Evolutionary conservation across 345 rosid genomes (phyloP).

Genomic region (Firmiana major): DNA sequence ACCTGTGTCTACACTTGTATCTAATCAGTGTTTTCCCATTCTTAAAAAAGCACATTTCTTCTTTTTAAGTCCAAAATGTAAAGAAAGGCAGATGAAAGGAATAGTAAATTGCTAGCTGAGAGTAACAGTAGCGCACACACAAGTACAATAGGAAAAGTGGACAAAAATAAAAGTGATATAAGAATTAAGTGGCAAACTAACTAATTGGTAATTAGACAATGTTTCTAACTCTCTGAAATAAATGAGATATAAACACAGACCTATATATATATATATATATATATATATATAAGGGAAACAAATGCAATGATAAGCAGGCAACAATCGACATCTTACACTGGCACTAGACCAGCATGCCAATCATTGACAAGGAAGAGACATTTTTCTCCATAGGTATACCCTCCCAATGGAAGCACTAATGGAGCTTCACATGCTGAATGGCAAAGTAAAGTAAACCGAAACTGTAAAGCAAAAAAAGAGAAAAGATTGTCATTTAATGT

Average conservation of each 20-base stretch:
- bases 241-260: not conserved
- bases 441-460: slow-evolving; percentile 88
- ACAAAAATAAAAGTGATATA: not conserved
- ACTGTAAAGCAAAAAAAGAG: slow-evolving; percentile 54
- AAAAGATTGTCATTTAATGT: slow-evolving; percentile 23
- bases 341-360: slow-evolving; percentile 97
- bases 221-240: not conserved
- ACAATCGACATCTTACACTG: slow-evolving; percentile 51
- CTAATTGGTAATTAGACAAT: not conserved
- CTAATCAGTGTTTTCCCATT: not conserved
- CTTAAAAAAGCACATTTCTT: not conserved
- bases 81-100: no score
- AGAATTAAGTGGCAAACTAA: not conserved
- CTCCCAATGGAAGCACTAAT: slow-evolving; percentile 85
- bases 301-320: not conserved
- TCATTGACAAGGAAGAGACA: slow-evolving; percentile 91
- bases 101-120: not conserved
- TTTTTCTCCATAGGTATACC: slow-evolving; percentile 87
- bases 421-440: slow-evolving; percentile 99
- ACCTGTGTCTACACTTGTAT: not conserved
- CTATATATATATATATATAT: no score
- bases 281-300: not conserved
- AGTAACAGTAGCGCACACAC: not conserved
- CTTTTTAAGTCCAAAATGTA: not conserved
- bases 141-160: not conserved